A percentile compares a stretch with the other conserved stretches of the same genome.
Conservation (phyloP, 306 rosid species). For the Vigna trinervia region DNA sequence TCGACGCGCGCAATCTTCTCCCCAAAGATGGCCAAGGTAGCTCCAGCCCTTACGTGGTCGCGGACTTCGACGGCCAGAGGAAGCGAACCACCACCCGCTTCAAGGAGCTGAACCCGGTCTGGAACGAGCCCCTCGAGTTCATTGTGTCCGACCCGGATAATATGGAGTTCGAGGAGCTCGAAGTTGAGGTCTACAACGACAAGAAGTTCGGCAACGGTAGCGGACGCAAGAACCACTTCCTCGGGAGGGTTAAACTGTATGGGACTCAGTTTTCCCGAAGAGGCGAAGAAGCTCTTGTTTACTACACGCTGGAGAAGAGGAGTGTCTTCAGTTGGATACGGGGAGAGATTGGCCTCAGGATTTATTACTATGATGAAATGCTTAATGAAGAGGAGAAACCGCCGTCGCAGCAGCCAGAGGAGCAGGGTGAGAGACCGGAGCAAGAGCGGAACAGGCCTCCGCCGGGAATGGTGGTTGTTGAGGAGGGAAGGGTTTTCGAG, state of each 20-base stretch:
- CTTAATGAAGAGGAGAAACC: constrained; percentile 50
- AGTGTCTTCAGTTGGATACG: constrained; percentile 88
- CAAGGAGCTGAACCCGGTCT: constrained; percentile 77
- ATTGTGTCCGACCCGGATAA: constrained; percentile 79
- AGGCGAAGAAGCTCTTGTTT: constrained; percentile 79
- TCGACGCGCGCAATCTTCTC: constrained; percentile 86
- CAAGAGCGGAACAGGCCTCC: constrained; percentile 51
- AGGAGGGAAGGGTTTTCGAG: constrained; percentile 64
- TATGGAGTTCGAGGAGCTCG: constrained; percentile 91
- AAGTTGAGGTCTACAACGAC: constrained; percentile 86
- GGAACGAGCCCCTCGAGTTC: constrained; percentile 89
- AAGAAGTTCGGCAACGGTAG: constrained; percentile 75
- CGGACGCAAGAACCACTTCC: constrained; percentile 82
- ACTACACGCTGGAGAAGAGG: constrained; percentile 77
- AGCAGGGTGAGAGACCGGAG: constrained; percentile 39
- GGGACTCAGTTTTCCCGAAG: constrained; percentile 73
- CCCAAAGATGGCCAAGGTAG: constrained; percentile 98
- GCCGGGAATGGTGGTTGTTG: constrained; percentile 41
- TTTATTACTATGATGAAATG: constrained; percentile 72
- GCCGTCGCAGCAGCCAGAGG: constrained; percentile 16
- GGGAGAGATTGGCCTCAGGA: constrained; percentile 84
- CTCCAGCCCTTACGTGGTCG: constrained; percentile 91
- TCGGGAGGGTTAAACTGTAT: constrained; percentile 82
- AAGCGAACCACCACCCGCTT: constrained; percentile 74
- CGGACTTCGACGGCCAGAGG: constrained; percentile 84